Evolutionary conservation across 768 basidiomycete genomes (phyloP).

Genomic region (Podaxis sp.): DNA sequence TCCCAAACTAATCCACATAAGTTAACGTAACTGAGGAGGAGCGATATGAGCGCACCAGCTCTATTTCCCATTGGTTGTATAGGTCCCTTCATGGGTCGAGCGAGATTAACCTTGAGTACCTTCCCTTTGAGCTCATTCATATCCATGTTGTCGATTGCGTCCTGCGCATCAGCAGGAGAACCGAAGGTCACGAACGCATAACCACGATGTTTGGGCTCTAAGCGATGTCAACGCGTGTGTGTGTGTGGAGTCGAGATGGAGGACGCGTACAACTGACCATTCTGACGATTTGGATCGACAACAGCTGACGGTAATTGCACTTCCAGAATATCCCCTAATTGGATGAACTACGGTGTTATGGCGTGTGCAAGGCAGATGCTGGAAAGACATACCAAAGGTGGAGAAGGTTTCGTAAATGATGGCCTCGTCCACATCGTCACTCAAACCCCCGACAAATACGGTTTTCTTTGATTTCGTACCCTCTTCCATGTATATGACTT

Average conservation of each 20-base stretch:
- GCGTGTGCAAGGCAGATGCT: background rate
- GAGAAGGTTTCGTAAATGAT: slow-evolving; percentile 78
- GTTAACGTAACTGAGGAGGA: background rate
- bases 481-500: slow-evolving; percentile 60
- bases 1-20: slow-evolving; percentile 77
- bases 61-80: slow-evolving; percentile 69
- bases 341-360: slow-evolving; percentile 13
- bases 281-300: slow-evolving; percentile 63
- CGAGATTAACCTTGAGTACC: slow-evolving; percentile 81
- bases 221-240: slow-evolving; percentile 13
- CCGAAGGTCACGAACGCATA: slow-evolving; percentile 92
- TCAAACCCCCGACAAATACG: slow-evolving; percentile 80
- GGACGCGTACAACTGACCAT: slow-evolving; percentile 20
- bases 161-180: slow-evolving; percentile 81
- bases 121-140: slow-evolving; percentile 82
- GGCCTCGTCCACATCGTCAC: slow-evolving; percentile 80
- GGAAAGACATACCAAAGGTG: slow-evolving; percentile 70
- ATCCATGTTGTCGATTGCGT: slow-evolving; percentile 99
- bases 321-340: slow-evolving; percentile 86
- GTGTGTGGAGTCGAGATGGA: background rate
- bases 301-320: slow-evolving; percentile 84
- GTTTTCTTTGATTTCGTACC: slow-evolving; percentile 86
- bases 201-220: slow-evolving; percentile 84
- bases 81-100: slow-evolving; percentile 76
- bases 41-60: slow-evolving; percentile 54